Conservation (phyloP, 805 yeast species). For the Candida schatavii region DNA sequence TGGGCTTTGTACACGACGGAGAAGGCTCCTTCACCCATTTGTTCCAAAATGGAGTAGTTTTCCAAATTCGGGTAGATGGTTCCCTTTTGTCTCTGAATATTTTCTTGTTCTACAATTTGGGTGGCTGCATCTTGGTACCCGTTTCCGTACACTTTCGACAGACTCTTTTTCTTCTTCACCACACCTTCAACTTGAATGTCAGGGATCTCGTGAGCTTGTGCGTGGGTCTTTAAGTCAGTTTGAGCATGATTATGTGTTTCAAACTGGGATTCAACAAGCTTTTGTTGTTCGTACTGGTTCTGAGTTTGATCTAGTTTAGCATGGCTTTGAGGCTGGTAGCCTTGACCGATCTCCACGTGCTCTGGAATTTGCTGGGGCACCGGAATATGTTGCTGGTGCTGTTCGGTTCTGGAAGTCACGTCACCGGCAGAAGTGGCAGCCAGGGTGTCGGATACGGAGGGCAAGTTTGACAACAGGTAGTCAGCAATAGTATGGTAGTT, state of each 20-base stretch:
- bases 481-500: slow-evolving; percentile 1
- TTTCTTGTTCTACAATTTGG: slow-evolving; percentile 37
- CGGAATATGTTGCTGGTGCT: not conserved
- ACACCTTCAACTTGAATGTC: not conserved
- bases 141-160: not conserved
- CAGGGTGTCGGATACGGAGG: slow-evolving; percentile 1
- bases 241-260: not conserved
- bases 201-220: not conserved
- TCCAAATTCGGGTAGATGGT: slow-evolving; percentile 35
- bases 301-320: not conserved
- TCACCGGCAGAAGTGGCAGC: not conserved
- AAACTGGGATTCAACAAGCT: not conserved
- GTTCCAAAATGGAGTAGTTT: slow-evolving; percentile 43
- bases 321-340: not conserved
- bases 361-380: not conserved
- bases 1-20: slow-evolving; percentile 68
- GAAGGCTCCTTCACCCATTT: slow-evolving; percentile 82
- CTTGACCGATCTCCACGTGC: not conserved
- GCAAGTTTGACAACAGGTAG: slow-evolving; percentile 3
- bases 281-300: not conserved
- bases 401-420: not conserved
- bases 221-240: not conserved
- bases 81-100: slow-evolving; percentile 18
- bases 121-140: slow-evolving; percentile 24
- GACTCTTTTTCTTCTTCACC: not conserved